These are phyloP conservation scores for Pinus albicaulis DNA, from an alignment of 75 land plant species.

Conservation along the genomic window DNA sequence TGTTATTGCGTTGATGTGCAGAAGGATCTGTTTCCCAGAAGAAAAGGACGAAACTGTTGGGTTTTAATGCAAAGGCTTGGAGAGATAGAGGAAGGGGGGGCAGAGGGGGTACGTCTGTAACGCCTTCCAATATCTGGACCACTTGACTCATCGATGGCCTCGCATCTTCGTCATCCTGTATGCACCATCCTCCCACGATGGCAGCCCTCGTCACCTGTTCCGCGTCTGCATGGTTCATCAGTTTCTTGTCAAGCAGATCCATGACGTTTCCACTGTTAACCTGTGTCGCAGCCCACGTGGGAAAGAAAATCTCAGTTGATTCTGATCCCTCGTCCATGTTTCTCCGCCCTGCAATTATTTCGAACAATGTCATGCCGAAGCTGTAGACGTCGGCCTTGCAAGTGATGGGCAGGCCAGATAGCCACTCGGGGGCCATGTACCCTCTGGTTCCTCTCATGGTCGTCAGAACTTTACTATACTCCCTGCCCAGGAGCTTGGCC, in stretches of 20 bases:
- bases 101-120: background rate
- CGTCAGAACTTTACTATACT: background rate
- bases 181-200: background rate
- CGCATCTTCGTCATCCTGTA: background rate
- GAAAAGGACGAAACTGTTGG: too few species aligned
- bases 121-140: background rate
- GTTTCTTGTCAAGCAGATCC: background rate
- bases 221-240: background rate
- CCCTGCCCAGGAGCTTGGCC: slow-evolving; percentile 12
- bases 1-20: too few species aligned
- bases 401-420: background rate
- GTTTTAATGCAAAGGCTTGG: background rate
- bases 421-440: slow-evolving; percentile 14
- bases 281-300: background rate
- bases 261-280: background rate
- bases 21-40: too few species aligned
- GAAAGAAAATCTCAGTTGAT: background rate
- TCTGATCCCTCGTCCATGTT: background rate
- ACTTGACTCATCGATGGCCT: background rate
- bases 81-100: background rate
- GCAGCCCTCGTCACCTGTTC: background rate
- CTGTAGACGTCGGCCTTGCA: slow-evolving; percentile 14
- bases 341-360: slow-evolving; percentile 6
- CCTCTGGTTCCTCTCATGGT: slow-evolving; percentile 14
- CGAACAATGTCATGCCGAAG: slow-evolving; percentile 13